Evolutionary conservation across 1,139 yeast species (phyloP).

Genomic region (Debaryomyces fabryi): DNA sequence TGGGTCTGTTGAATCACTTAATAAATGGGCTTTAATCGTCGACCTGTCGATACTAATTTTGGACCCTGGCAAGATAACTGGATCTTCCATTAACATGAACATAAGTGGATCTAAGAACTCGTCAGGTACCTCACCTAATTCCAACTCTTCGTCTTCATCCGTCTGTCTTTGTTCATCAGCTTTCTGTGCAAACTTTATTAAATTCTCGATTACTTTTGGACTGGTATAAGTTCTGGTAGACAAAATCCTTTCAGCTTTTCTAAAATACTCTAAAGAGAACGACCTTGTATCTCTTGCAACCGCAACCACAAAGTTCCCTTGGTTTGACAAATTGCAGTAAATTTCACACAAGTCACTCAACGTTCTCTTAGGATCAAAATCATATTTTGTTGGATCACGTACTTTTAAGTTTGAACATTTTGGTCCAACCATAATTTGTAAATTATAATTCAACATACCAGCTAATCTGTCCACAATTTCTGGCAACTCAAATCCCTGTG

Average conservation of each 20-base stretch:
- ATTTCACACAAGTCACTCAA: constrained; percentile 73
- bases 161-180: constrained; percentile 64
- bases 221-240: constrained; percentile 55
- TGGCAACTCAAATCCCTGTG: constrained; percentile 80
- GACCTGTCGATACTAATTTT: constrained; percentile 83
- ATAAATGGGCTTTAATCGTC: constrained; percentile 89
- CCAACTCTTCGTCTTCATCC: constrained; percentile 82
- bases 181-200: constrained; percentile 58
- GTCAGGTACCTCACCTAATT: constrained; percentile 93
- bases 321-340: constrained; percentile 68
- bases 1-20: constrained; percentile 96
- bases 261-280: constrained; percentile 65
- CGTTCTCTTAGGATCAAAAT: constrained; percentile 77
- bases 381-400: constrained; percentile 77
- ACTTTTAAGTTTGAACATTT: constrained; percentile 89
- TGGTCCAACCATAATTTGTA: constrained; percentile 92
- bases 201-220: constrained; percentile 52
- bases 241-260: constrained; percentile 70
- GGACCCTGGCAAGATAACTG: constrained; percentile 88
- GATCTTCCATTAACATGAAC: constrained; percentile 95
- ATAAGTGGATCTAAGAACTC: constrained; percentile 95
- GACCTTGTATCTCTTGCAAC: constrained; percentile 93
- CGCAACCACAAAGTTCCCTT: constrained; percentile 70
- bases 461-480: constrained; percentile 94
- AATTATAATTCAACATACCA: constrained; percentile 91